phyloP scores from a whole-genome alignment of 495 filamentous ascomycete genomes.

The Penicillium dipodomyicola region DNA sequence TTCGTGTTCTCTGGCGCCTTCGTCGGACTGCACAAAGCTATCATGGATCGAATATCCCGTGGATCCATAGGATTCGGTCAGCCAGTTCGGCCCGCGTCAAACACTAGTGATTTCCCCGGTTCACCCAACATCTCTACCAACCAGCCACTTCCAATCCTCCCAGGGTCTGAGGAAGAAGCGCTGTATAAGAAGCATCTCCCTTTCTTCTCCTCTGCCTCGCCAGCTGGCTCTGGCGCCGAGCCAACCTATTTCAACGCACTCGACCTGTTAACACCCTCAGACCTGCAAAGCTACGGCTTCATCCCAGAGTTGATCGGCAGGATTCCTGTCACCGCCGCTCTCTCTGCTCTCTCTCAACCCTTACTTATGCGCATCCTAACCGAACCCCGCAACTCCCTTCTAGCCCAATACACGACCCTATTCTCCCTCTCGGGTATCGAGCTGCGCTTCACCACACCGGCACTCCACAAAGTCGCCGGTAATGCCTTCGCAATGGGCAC shows the following conservation, averaged over 20 bases:
- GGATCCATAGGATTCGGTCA: constrained; percentile 93
- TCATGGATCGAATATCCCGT: constrained; percentile 80
- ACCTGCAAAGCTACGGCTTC: constrained; percentile 87
- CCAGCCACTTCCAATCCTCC: constrained; percentile 46
- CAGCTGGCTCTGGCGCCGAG: constrained; percentile 32
- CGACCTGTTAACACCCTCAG: constrained; percentile 74
- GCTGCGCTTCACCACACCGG: constrained; percentile 76
- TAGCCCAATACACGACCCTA: constrained; percentile 80
- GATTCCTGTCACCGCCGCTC: constrained; percentile 80
- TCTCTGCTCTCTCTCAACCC: constrained; percentile 74
- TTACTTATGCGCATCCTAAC: constrained; percentile 85
- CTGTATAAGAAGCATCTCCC: constrained; percentile 68
- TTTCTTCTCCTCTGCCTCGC: constrained; percentile 53
- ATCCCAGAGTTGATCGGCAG: constrained; percentile 94
- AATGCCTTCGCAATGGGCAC: constrained; percentile 74
- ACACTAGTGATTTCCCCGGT: constrained; percentile 22
- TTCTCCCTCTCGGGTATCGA: constrained; percentile 82
- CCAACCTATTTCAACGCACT: constrained; percentile 69
- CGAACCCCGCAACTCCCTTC: constrained; percentile 82
- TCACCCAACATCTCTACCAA: constrained; percentile 31
- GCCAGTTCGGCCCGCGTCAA: constrained; percentile 56
- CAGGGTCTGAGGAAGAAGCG: constrained; percentile 55
- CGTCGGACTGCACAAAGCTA: constrained; percentile 84
- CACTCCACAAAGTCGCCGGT: constrained; percentile 75
- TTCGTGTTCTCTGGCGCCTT: constrained; percentile 97